Evolutionary conservation across 192 early-diverging fungal species (phyloP).

Genomic region (Backusella sp.): DNA sequence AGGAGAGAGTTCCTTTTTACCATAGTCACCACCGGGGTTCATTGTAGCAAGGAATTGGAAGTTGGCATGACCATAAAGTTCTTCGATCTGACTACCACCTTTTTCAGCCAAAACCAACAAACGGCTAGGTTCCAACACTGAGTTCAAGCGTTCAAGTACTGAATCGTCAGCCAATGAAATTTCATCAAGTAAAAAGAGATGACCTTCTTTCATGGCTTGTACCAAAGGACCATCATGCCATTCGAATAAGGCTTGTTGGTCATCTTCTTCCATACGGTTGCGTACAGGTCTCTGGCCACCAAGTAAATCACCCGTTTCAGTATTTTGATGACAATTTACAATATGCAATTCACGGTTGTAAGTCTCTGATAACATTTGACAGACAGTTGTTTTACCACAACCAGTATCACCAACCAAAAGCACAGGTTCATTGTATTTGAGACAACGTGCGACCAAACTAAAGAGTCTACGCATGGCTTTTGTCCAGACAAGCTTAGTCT

Average conservation of each 20-base stretch:
- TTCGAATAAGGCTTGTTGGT: constrained; percentile 72
- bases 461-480: constrained; percentile 90
- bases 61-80: constrained; percentile 59
- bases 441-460: constrained; percentile 76
- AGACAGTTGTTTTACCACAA: constrained; percentile 98
- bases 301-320: constrained; percentile 91
- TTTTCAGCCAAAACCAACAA: constrained; percentile 90
- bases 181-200: constrained; percentile 95
- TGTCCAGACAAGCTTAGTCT: constrained; percentile 84
- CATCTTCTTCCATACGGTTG: constrained; percentile 57
- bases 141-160: constrained; percentile 94
- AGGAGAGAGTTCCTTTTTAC: constrained; percentile 97
- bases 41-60: constrained; percentile 98
- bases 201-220: constrained; percentile 82
- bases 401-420: constrained; percentile 97
- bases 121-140: constrained; percentile 86
- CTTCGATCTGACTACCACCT: constrained; percentile 69
- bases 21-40: constrained; percentile 99
- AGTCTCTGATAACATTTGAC: constrained; percentile 84
- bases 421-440: constrained; percentile 85
- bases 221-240: constrained; percentile 98
- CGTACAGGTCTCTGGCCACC: constrained; percentile 93
- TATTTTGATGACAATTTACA: constrained; percentile 97
- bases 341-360: constrained; percentile 67
- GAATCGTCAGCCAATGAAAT: constrained; percentile 98